phyloP scores from a whole-genome alignment of 305 asterid genomes.

The Solanum chacoense region DNA sequence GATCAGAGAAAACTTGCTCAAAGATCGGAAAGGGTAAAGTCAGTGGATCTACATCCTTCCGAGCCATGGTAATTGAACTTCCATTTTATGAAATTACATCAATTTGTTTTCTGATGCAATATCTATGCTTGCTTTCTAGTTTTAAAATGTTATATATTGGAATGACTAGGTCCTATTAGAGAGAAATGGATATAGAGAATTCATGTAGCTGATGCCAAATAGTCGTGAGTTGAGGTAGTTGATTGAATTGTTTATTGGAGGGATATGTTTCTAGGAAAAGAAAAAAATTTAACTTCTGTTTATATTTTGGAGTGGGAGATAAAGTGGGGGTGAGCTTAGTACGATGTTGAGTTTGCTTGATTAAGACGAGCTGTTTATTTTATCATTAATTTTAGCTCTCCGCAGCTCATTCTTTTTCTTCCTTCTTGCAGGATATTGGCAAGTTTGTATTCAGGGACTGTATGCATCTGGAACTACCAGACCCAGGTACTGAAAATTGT shows the following conservation, averaged over 20 bases:
- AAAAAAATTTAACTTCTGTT: neutral
- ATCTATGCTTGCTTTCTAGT: neutral
- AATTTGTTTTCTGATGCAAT: neutral
- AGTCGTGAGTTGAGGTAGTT: neutral
- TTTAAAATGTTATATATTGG: neutral
- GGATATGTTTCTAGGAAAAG: neutral
- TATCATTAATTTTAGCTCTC: neutral
- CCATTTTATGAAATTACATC: neutral
- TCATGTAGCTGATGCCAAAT: neutral
- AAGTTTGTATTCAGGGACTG: conserved; percentile 66
- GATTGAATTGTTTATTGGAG: neutral
- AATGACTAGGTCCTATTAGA: neutral
- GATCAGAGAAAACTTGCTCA: conserved; percentile 66
- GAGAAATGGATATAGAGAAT: neutral
- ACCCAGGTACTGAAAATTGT: conserved; percentile 36
- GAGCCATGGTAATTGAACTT: conserved; percentile 62
- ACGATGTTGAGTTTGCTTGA: neutral
- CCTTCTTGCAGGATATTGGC: conserved; percentile 47
- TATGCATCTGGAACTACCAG: conserved; percentile 70
- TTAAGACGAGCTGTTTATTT: neutral
- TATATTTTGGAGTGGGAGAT: neutral
- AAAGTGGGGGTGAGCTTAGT: neutral
- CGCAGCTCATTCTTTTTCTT: neutral
- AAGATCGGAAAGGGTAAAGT: conserved; percentile 73
- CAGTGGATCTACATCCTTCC: conserved; percentile 72